Percentiles rank a stretch among this genome's conserved stretches.
Evolutionary conservation across 75 land plant species (phyloP).

Genomic region (Sequoiadendron giganteum): DNA sequence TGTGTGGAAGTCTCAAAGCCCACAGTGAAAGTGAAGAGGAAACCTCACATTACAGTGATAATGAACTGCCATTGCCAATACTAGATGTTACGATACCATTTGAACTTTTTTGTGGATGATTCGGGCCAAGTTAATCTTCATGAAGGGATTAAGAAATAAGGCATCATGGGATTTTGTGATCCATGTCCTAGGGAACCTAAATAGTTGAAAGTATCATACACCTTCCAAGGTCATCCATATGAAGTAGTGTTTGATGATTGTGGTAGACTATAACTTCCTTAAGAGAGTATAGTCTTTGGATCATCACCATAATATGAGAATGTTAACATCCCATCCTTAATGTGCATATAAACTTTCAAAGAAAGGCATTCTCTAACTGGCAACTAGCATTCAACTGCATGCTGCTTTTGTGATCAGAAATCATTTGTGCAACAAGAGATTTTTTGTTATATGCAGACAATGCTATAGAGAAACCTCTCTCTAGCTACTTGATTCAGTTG

Average conservation of each 20-base stretch:
- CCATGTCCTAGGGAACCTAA: conserved; percentile 95
- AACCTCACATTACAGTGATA: conserved; percentile 9
- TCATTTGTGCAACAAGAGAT: not conserved
- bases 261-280: conserved; percentile 46
- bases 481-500: not conserved
- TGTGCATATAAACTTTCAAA: not conserved
- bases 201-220: conserved; percentile 69
- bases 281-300: conserved; percentile 1
- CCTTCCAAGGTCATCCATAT: conserved; percentile 38
- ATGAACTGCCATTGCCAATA: conserved; percentile 60
- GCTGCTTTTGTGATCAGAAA: not conserved
- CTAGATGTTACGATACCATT: conserved; percentile 82
- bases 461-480: not conserved
- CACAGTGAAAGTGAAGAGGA: conserved; percentile 30
- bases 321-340: not conserved
- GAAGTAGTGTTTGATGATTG: conserved; percentile 69
- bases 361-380: not conserved
- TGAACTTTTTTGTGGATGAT: conserved; percentile 85
- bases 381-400: not conserved
- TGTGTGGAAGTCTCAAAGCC: conserved; percentile 73
- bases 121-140: conserved; percentile 78
- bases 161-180: conserved; percentile 98
- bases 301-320: not conserved
- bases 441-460: not conserved
- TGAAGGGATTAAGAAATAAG: conserved; percentile 91